Conservation (phyloP, 306 rosid species). For the Glycine soja region DNA sequence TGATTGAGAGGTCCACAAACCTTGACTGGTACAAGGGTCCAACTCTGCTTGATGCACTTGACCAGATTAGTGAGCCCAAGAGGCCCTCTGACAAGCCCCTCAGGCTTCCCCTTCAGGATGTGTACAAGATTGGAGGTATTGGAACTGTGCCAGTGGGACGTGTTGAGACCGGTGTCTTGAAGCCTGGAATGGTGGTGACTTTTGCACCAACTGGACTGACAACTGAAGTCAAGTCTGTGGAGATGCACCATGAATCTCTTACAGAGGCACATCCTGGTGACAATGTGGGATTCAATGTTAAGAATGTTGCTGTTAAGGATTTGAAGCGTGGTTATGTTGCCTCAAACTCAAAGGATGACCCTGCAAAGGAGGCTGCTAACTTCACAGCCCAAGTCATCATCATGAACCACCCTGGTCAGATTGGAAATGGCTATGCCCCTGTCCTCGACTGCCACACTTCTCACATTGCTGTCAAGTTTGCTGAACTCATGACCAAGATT, state of each 20-base stretch:
- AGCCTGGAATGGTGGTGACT: constrained; percentile 21
- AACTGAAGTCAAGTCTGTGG: constrained; percentile 18
- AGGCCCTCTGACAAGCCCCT: constrained; percentile 13
- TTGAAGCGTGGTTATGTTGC: constrained; percentile 14
- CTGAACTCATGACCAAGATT: not conserved
- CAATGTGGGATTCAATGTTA: constrained; percentile 13
- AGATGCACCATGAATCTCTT: constrained; percentile 24
- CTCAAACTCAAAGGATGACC: constrained; percentile 15
- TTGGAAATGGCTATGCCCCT: constrained; percentile 7
- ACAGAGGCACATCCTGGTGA: constrained; percentile 3
- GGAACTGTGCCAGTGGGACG: constrained; percentile 2
- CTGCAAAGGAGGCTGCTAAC: constrained; percentile 25
- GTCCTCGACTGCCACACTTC: constrained; percentile 10
- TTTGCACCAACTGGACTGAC: constrained; percentile 11
- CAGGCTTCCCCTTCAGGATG: constrained; percentile 15
- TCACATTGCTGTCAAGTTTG: constrained; percentile 25
- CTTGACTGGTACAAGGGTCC: constrained; percentile 27
- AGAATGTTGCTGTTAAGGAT: constrained; percentile 22
- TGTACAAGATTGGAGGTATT: constrained; percentile 12
- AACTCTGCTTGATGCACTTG: not conserved
- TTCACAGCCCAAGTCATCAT: constrained; percentile 17
- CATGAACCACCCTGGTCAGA: constrained; percentile 25
- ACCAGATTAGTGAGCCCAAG: constrained; percentile 21
- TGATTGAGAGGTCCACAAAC: constrained; percentile 27
- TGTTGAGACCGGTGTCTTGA: constrained; percentile 9